Evolutionary conservation across 352 stramenopile species (phyloP), one percentile per base, ranked within the genome.

Genomic region (Phytophthora quininea): DNA sequence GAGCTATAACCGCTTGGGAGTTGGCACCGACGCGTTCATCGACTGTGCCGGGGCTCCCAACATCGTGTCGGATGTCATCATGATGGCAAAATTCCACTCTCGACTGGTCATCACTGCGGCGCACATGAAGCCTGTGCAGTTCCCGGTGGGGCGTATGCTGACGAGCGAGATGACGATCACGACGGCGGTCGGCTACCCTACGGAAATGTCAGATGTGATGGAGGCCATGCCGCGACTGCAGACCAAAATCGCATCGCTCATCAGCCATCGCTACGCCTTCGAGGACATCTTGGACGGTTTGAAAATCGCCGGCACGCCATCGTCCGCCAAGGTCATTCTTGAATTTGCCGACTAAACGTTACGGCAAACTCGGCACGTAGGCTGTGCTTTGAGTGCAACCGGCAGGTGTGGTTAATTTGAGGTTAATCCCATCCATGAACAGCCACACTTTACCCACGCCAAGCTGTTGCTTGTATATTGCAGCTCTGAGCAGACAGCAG

Each of bases 151-250:
- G 5, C 54, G 58, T 15, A 73, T 73, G 65, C 65, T 73, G 15
- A 73, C 65, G 24, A 73, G 65, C 47, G 65, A 73, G 33, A 73
- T 73, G 65, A 73, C 58, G 38, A 73, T 73, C 49, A 73, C 65
- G 15, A 73, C 54, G 24, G 65, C 53, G 15, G 53, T 68, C 19
- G 65, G 65, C 1, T 73, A 73, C 33, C 65, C 65, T n/a, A 73
- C 60, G 2, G 65, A 73, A 49, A 73, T 69, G 60, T 30, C 65
- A 15, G 59, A 69, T 12, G 59, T 69, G 40, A 65, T 69, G 59
- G 54, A 24, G 27, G 59, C 65, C 37, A 73, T 69, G 65, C 65
- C 65, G 19, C 59, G 59, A 15, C 59, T 73, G 4, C 50, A 69
- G 24, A 9, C 59, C 12, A 49, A 73, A 30, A 73, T 73, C 12